These are phyloP conservation scores for Urochloa ruziziensis DNA, from an alignment of 176 grass and related monocot genomes.

Conservation along the genomic window DNA sequence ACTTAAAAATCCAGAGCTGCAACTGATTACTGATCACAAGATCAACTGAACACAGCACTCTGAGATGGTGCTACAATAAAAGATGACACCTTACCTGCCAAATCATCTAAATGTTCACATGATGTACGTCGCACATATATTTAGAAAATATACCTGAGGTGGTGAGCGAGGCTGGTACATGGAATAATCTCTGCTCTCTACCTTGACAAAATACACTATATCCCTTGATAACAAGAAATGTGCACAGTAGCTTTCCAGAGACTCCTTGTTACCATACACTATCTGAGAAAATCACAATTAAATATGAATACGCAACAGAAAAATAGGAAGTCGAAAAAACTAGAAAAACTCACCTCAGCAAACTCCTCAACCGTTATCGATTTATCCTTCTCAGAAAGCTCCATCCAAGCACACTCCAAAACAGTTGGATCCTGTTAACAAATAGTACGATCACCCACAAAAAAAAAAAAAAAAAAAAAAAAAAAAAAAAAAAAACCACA, in stretches of 20 bases:
- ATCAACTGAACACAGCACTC: conserved; percentile 8
- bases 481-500: no score
- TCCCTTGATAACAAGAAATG: conserved; percentile 91
- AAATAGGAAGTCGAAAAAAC: not conserved
- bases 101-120: not conserved
- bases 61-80: not conserved
- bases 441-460: conserved; percentile 13
- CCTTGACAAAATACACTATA: conserved; percentile 77
- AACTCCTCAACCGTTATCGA: conserved; percentile 84
- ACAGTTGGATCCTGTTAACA: conserved; percentile 71
- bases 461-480: no score
- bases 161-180: conserved; percentile 78
- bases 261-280: conserved; percentile 78
- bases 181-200: conserved; percentile 63
- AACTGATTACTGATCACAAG: not conserved
- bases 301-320: conserved; percentile 10
- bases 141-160: conserved; percentile 67
- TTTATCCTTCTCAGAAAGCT: conserved; percentile 86
- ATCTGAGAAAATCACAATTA: conserved; percentile 55
- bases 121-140: conserved; percentile 14
- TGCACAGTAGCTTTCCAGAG: conserved; percentile 90
- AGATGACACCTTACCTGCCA: not conserved
- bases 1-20: not conserved
- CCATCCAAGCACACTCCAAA: conserved; percentile 89
- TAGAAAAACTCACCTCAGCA: conserved; percentile 60